Evolutionary conservation across 2,329 filamentous ascomycete species (phyloP), one percentile per base, ranked within the genome.

Genomic region (Cordyceps tenuipes): DNA sequence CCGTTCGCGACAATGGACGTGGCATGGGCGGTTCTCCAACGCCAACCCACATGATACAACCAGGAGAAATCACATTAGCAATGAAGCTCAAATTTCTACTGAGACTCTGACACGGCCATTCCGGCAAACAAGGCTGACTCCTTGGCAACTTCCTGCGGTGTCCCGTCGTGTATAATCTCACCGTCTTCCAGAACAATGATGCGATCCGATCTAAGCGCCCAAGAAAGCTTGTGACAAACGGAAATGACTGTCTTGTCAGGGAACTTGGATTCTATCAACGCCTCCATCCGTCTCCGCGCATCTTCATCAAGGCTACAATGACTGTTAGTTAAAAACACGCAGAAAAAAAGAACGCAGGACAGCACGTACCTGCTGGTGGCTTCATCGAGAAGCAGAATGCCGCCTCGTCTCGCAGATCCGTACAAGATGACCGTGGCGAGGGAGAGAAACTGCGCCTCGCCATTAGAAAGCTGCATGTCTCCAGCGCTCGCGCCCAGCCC

Each of bases 161-260:
- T 12, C 29, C 53, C 53, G 29, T 56, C 53, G 26, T 56, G 53
- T 21, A 56, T 48, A 15, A 56, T n/a, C 43, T 48, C 43, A 1
- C 53, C 53, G 12, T 56, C 47, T 21, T 56, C 53, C 26, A 56
- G 43, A 29, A 56, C 53, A 56, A 56, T 56, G 19, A 56, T 56
- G 5, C 53, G 43, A n/a, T 56, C 53, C n/a, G 53, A 56, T 26
- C 13, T 56, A n/a, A 56, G 43, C 26, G 53, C 53, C 53, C 53
- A 56, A 2, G 53, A 29, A 23, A 56, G 53, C 19, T 43, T 56
- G 10, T 56, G 53, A 39, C 53, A 56, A 23, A 56, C 53, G 0
- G 53, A 56, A 9, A 56, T 47, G 19, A 56, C 23, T 36, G 53
- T 56, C 53, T 56, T 56, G 41, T 47, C 53, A 1, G 6, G 19